Evolutionary conservation across 257 asterid species (phyloP), one percentile per base, ranked within the genome.

Genomic region (Capsicum pubescens): DNA sequence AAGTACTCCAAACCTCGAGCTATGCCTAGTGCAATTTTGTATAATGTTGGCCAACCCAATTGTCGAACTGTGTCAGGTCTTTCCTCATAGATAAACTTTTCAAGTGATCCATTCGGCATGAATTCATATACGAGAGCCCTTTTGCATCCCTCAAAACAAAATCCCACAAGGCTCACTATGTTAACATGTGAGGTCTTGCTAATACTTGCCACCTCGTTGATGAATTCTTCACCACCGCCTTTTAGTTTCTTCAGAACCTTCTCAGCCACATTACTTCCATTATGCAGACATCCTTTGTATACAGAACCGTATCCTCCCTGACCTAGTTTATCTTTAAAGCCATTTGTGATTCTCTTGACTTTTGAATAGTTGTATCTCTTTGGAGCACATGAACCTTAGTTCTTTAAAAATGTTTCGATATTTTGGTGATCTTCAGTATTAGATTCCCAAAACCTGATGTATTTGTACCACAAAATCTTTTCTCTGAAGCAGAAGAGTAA

Each of bases 161-260:
- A 63, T 63, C 70, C 70, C 70, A 10, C 9, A 11, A 63, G 70
- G 10, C 79, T 32, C 60, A 91, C 91, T 0, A 90, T 55, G 44
- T 87, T 91, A 12, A 90, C 69, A 26, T 88, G 92, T 6, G 92
- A 91, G 50, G 92, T 90, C 76, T 83, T 86, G 13, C 90, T 88
- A 14, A 90, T 90, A 19, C 89, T 90, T 0, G 88, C 86, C 0
- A 88, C 91, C 50, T 91, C 92, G 39, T 91, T 91, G 66, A 87
- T 86, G 82, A 91, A 91, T 0, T 87, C 91, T 70, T 90, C 89
- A 10, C 87, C 88, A 1, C 66, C 35, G 6, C 56, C 67, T 36
- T 79, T 36, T 16, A 87, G 71, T 83, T 0, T 83, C 0, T 84
- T 64, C 78, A 87, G 58, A 1, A 90, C 44, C 60, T 88, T 90